These are phyloP conservation scores for Onygenales sp. DNA, from an alignment of 2,329 filamentous ascomycete species.

Conservation along the genomic window DNA sequence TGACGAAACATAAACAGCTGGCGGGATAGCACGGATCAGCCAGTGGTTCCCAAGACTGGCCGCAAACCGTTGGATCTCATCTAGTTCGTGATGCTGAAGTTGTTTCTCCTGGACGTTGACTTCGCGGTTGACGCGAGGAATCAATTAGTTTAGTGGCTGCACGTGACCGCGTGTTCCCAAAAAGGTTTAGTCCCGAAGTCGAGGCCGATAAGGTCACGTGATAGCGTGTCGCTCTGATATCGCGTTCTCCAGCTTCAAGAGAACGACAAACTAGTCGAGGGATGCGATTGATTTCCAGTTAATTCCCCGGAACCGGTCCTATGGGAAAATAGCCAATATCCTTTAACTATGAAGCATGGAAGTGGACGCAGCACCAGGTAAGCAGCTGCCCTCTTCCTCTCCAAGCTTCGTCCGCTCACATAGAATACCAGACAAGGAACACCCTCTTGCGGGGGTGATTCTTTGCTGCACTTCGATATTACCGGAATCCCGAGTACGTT, in stretches of 20 bases:
- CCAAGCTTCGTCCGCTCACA: background rate
- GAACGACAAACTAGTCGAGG: background rate
- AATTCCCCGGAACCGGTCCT: no score
- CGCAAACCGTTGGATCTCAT: background rate
- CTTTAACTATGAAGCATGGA: slow-evolving; percentile 32
- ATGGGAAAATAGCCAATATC: background rate
- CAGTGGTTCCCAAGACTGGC: background rate
- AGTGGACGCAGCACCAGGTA: slow-evolving; percentile 25
- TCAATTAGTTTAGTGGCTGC: background rate
- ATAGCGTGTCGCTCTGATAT: background rate
- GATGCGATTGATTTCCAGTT: background rate
- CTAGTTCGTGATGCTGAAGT: background rate
- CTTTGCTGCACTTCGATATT: slow-evolving; percentile 83
- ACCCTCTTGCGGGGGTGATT: slow-evolving; percentile 61
- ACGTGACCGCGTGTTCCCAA: background rate
- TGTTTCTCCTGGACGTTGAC: background rate
- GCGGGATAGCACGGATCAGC: background rate
- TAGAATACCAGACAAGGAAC: slow-evolving; percentile 43
- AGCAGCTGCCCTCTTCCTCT: slow-evolving; percentile 10
- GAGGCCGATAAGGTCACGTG: background rate
- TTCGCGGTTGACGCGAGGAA: background rate
- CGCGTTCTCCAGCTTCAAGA: background rate
- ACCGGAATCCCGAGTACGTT: slow-evolving; percentile 63
- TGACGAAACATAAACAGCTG: background rate
- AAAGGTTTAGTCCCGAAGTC: background rate